A percentile compares a stretch with the other conserved stretches of the same genome.
These are phyloP conservation scores for Pythium vanterpoolii DNA, from an alignment of 352 stramenopile genomes.

Conservation along the genomic window DNA sequence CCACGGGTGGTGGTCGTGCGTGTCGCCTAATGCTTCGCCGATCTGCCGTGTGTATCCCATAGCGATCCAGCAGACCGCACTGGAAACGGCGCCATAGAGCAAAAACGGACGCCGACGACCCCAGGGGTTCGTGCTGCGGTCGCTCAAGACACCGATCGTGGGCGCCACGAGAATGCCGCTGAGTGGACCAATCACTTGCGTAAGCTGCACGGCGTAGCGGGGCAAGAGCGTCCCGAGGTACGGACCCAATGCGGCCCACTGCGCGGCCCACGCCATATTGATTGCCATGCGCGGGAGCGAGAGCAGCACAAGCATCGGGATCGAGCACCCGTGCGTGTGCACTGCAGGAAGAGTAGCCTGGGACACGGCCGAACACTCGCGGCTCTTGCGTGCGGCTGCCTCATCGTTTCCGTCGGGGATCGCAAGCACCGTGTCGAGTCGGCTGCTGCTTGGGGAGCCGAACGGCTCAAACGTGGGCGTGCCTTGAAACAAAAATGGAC, in stretches of 20 bases:
- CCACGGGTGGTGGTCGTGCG: constrained; percentile 38
- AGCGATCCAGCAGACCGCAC: constrained; percentile 36
- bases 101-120: constrained; percentile 42
- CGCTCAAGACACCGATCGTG: constrained; percentile 48
- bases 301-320: constrained; percentile 37
- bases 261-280: constrained; percentile 55
- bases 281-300: constrained; percentile 56
- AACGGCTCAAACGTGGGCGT: constrained; percentile 43
- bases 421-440: constrained; percentile 1
- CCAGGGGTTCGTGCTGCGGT: constrained; percentile 34
- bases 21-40: constrained; percentile 45
- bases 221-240: constrained; percentile 50
- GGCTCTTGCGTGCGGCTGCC: constrained; percentile 1
- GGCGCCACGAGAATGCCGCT: constrained; percentile 47
- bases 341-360: not conserved
- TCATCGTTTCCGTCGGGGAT: constrained; percentile 27
- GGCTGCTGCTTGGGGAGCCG: constrained; percentile 22
- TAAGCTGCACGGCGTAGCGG: constrained; percentile 44
- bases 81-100: constrained; percentile 28
- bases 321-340: constrained; percentile 33
- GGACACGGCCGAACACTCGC: not conserved
- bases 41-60: constrained; percentile 55
- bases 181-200: constrained; percentile 48
- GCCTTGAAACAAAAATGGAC: constrained; percentile 27
- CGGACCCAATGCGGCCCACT: constrained; percentile 54